Evolutionary conservation across 2,329 filamentous ascomycete genomes (phyloP).

Genomic region (Trichoderma lentiforme): DNA sequence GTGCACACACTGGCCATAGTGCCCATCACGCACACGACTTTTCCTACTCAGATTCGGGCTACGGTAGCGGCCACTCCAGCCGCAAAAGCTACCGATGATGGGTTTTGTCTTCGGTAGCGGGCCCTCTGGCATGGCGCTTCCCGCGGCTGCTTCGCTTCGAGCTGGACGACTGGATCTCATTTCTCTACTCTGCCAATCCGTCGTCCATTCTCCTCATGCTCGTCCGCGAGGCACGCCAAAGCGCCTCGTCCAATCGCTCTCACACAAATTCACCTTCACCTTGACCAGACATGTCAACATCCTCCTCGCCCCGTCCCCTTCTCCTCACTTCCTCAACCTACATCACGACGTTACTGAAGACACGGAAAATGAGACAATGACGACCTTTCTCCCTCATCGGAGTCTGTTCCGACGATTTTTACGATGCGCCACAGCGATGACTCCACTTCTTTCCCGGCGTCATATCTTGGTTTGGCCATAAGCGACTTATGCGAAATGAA

Average conservation of each 20-base stretch:
- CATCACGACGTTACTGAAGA: constrained; percentile 32
- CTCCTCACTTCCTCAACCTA: constrained; percentile 18
- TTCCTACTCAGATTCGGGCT: constrained; percentile 53
- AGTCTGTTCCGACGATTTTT: constrained; percentile 11
- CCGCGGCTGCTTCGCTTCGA: constrained; percentile 43
- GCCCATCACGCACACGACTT: constrained; percentile 40
- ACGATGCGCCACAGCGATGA: constrained; percentile 12
- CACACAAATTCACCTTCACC: background rate
- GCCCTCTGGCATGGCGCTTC: constrained; percentile 41
- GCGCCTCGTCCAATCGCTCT: constrained; percentile 35
- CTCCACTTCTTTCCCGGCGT: background rate
- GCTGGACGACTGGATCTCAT: constrained; percentile 45
- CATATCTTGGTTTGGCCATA: constrained; percentile 1
- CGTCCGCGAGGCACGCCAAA: constrained; percentile 42
- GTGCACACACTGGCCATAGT: constrained; percentile 32
- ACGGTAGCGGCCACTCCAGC: constrained; percentile 48
- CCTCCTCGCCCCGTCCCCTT: background rate
- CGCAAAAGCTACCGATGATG: constrained; percentile 50
- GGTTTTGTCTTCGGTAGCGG: constrained; percentile 50
- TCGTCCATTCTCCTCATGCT: constrained; percentile 50
- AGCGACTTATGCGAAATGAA: constrained; percentile 11
- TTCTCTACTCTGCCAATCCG: constrained; percentile 47
- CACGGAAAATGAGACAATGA: constrained; percentile 26
- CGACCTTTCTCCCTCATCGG: constrained; percentile 6
- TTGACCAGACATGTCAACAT: background rate